These are phyloP conservation scores for Trichoderma gamsii DNA, from an alignment of 495 filamentous ascomycete species.

Conservation along the genomic window DNA sequence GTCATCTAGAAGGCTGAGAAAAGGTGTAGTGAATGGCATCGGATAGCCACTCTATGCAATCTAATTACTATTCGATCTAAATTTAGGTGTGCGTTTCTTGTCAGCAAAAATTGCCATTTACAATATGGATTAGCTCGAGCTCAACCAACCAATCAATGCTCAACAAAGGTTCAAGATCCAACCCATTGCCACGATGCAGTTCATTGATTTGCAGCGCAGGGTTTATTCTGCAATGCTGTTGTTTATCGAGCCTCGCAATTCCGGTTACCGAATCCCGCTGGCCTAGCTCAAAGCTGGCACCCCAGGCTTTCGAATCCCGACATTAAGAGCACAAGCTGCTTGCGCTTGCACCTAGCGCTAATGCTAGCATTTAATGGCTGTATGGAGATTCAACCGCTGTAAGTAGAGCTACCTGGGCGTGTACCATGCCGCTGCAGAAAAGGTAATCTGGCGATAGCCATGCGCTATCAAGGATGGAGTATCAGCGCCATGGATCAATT, in stretches of 20 bases:
- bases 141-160: too few relatives aligned
- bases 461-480: background rate
- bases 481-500: background rate
- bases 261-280: slow-evolving; percentile 1
- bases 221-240: background rate
- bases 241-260: background rate
- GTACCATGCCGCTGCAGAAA: slow-evolving; percentile 1
- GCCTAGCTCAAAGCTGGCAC: background rate
- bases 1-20: too few relatives aligned
- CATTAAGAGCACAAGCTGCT: background rate
- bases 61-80: too few relatives aligned
- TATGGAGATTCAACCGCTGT: background rate
- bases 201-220: too few relatives aligned
- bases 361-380: background rate
- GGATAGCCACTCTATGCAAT: too few relatives aligned
- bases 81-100: too few relatives aligned
- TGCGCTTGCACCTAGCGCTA: background rate
- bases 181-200: too few relatives aligned
- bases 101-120: too few relatives aligned
- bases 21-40: too few relatives aligned
- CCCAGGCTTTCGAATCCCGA: background rate
- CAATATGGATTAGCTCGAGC: too few relatives aligned
- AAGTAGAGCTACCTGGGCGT: too few relatives aligned
- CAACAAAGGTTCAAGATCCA: too few relatives aligned
- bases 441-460: background rate